Percentiles rank a stretch among this genome's conserved stretches.
Conservation (phyloP, 768 basidiomycete genomes). For the Hemileccinum rubropunctum region DNA sequence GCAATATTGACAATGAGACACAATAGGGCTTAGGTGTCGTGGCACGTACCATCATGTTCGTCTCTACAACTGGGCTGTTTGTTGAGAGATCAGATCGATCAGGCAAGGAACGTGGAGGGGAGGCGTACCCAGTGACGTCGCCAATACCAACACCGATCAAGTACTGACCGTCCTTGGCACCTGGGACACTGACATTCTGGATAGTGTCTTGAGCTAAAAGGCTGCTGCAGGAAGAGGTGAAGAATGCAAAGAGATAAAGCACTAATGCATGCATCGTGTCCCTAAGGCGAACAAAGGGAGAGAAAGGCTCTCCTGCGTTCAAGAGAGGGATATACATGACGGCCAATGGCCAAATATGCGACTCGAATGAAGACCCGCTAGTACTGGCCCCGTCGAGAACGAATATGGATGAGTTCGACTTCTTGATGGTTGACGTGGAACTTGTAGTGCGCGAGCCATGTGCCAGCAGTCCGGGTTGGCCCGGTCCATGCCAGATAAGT, state of each 20-base stretch:
- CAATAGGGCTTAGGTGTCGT: background rate
- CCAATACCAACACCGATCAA: conserved; percentile 41
- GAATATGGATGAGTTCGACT: no score
- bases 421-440: no score
- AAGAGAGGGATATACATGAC: conserved; percentile 24
- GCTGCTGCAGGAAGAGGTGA: conserved; percentile 33
- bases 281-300: conserved; percentile 25
- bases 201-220: conserved; percentile 15
- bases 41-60: conserved; percentile 70
- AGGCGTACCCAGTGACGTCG: conserved; percentile 67
- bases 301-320: conserved; percentile 15
- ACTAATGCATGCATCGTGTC: conserved; percentile 39
- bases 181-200: background rate
- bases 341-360: no score
- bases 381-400: no score
- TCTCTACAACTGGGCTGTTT: conserved; percentile 70
- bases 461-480: no score
- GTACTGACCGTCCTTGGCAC: conserved; percentile 17
- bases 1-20: background rate
- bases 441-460: background rate
- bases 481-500: no score
- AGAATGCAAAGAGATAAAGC: conserved; percentile 45
- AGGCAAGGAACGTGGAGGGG: background rate
- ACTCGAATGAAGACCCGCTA: no score
- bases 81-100: no score